Base-by-base conservation (phyloP, 495 filamentous ascomycete genomes). In the Penicillium robsamsonii region DNA sequence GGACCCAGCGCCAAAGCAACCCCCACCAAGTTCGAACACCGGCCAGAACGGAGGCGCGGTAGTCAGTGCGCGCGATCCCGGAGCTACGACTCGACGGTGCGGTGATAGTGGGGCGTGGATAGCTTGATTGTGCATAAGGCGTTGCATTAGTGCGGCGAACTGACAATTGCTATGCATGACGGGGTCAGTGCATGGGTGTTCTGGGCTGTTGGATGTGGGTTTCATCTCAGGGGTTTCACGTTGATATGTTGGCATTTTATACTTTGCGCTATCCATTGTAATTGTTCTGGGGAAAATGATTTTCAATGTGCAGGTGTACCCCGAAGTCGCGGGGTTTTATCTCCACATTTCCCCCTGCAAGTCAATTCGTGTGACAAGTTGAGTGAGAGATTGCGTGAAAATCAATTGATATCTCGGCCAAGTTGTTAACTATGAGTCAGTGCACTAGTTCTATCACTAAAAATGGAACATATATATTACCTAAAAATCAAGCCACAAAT, bases 141-240 rank as follows among this genome's bases (percentile, higher is more conserved):
- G 38, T 17, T 61, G 61, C 64, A 61, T 60, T 67, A 62, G 65
- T 60, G 62, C 65, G 62, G 65, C 59, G 62, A 67, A 65, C 51
- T 67, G 62, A 67, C 62, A 58, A 58, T 63, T 48, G 35, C 58
- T 53, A 46, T 61, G 59, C 55, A 61, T 56, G 40, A 42, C 54
- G 35, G 52, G 64, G 64, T 65, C 64, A 62, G 54, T 63, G 62
- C 65, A 53, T 57, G 56, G 46, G n/a, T 37, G 56, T 61, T 55
- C 31, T 57, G 35, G n/a, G 17, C 43, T 29, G 43, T n/a, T 31
- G 35, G 15, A 38, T 18, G 29, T 31, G n/a, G 29, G 29, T 22
- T 35, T 50, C 48, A 47, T 54, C 46, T 58, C 58, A 64, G 57
- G 61, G 61, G 53, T 58, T 60, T 56, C 30, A 33, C 17, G 17